Base-by-base conservation (phyloP, 495 filamentous ascomycete genomes). In the Rusavskia elegans region DNA sequence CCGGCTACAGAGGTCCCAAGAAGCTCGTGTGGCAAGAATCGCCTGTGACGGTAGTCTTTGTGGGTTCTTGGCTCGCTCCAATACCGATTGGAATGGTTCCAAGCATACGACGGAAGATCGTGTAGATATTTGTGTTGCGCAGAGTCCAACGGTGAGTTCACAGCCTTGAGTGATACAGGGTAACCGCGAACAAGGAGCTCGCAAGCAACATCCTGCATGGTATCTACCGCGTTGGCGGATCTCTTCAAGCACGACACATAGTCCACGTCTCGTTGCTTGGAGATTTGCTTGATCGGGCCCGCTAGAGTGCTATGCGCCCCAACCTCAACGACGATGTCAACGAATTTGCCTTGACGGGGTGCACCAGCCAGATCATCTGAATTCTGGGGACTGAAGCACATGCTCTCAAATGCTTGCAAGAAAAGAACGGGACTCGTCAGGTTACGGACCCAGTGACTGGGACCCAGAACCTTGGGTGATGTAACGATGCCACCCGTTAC, bases 261-360 rank as follows among this genome's bases (percentile, higher is more conserved):
- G 6, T 38, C 55, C 30, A 14, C 51, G 50, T 38, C 53, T 45
- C 11, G 13, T 45, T 37, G 2, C 37, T 30, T 42, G 51, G 52
- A 30, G 58, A 73, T 78, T 50, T 83, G 73, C 55, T 72, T 73
- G 23, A 82, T 58, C 2, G 81, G 80, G 0, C 76, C 77, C 46
- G 76, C 68, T 0, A 88, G 66, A 0, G 81, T 77, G 8, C 71
- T 64, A 53, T 86, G 82, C 19, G 84, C 81, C 0, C 84, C 83
- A 21, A 84, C 65, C 55, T 85, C 82, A 17, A 85, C 48, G 5
- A 84, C 57, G 0, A 67, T 56, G 51, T 62, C 50, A 20, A 65
- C 44, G 25, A 48, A 45, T 2, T 32, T 38, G 35, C 41, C 46
- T 44, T 29, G 17, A 23, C 36, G 30, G 36, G 29, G 9, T 19